A percentile compares a stretch with the other conserved stretches of the same genome.
phyloP scores from a whole-genome alignment of 2,329 filamentous ascomycete genomes.

The Colletotrichum sp. region DNA sequence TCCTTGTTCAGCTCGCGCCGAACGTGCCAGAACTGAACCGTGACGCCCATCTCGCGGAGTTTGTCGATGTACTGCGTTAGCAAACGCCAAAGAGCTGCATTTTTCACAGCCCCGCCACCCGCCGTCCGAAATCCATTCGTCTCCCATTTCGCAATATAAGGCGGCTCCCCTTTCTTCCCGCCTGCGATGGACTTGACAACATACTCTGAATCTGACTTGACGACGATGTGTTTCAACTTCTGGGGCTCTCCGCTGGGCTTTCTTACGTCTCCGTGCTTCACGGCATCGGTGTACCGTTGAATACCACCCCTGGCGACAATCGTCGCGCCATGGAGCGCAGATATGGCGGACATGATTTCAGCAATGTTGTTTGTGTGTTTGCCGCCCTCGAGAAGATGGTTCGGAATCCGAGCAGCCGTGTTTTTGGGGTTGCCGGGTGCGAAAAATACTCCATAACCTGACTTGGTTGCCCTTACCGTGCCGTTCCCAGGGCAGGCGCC shows the following conservation, averaged over 20 bases:
- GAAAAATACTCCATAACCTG: not conserved
- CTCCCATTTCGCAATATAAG: not conserved
- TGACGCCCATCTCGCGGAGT: not conserved
- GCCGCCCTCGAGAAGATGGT: not conserved
- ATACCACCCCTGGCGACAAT: not conserved
- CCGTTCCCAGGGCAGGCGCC: not conserved
- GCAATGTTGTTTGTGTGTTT: not conserved
- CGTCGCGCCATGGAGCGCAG: not conserved
- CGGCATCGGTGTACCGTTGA: not conserved
- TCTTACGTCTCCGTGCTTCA: not conserved
- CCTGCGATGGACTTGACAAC: not conserved
- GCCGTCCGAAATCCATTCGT: not conserved
- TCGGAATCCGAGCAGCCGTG: not conserved
- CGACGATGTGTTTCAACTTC: not conserved
- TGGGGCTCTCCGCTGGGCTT: accelerated
- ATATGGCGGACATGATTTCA: not conserved
- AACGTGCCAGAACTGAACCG: not conserved
- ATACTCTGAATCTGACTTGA: not conserved
- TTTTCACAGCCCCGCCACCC: not conserved
- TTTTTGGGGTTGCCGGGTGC: not conserved
- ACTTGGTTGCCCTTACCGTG: not conserved
- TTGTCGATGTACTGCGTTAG: not conserved
- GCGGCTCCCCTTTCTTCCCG: not conserved
- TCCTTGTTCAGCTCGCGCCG: not conserved
- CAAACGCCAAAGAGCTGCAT: not conserved